Base-by-base conservation (phyloP, 1,284 basidiomycete genomes). In the Rhodotorula sp. region DNA sequence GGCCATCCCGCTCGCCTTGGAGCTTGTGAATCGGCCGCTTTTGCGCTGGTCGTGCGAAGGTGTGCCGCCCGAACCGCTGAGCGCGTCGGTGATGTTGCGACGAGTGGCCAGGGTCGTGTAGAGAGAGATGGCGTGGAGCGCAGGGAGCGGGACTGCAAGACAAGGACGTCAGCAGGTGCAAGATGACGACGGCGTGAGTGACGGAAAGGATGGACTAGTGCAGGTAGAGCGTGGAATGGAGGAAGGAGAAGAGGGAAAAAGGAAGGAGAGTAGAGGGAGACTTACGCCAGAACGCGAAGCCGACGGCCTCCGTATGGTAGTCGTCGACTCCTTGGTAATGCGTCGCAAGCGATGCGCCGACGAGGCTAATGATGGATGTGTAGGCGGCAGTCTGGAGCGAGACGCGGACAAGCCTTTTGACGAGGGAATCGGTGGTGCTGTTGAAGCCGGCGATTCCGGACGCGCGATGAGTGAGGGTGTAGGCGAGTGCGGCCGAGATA, bases 61-160 rank as follows among this genome's bases (percentile, higher is more conserved):
- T 46, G 24, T 30, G 11, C 20, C 47, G 47, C 7, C 47, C 1
- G 58, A 48, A 29, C 39, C 27, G 20, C 61, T 46, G 19, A 68
- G 67, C 10, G 48, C 47, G 4, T 51, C 39, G 20, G 55, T n/a
- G 54, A 69, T 39, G 22, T 11, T 15, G 19, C 54, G 57, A 8
- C 67, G 62, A 0, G 64, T 34, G 4, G 47, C 34, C 34, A 72
- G 55, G 24, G 67, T 72, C 34, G 64, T 65, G 55, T 62, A 54
- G 24, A 72, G 65, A 5, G 71, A 67, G 34, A 72, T 58, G 46
- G 67, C 67, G 67, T 72, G 68, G 15, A 66, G 63, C 4, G 64
- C 58, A 4, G 71, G 61, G 15, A 72, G 65, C 4, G 71, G 70
- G 15, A 57, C 61, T 62, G 56, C 39, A 20, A 4, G 20, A 3